A percentile compares a stretch with the other conserved stretches of the same genome.
Conservation (phyloP, 805 yeast species). For the Ogataea ganodermae region DNA sequence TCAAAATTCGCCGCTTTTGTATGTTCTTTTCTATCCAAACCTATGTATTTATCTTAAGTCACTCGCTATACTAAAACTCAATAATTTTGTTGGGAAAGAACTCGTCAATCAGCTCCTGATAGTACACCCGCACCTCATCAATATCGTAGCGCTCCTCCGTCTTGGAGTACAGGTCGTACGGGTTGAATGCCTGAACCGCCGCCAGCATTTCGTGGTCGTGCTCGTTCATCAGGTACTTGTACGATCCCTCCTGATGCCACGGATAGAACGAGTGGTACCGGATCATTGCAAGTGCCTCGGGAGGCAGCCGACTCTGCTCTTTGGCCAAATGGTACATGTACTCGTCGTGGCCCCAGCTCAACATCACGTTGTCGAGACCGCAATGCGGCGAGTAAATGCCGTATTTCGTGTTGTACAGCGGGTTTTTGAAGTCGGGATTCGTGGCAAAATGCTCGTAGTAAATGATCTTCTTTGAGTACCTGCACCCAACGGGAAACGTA, state of each 20-base stretch:
- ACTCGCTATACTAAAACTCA: conserved; percentile 45
- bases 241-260: conserved; percentile 73
- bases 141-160: conserved; percentile 49
- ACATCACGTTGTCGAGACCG: conserved; percentile 69
- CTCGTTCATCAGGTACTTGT: conserved; percentile 62
- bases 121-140: conserved; percentile 56
- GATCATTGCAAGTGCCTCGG: conserved; percentile 71
- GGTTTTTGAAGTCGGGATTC: conserved; percentile 64
- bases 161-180: conserved; percentile 69
- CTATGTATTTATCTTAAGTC: not conserved
- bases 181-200: conserved; percentile 67
- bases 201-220: conserved; percentile 60
- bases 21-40: conserved; percentile 2
- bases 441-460: conserved; percentile 58
- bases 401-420: conserved; percentile 63
- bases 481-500: conserved; percentile 76
- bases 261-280: conserved; percentile 77
- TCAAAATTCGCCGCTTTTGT: conserved; percentile 1
- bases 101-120: conserved; percentile 64
- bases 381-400: conserved; percentile 67
- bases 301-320: conserved; percentile 61
- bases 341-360: conserved; percentile 81
- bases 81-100: conserved; percentile 58
- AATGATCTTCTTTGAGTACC: conserved; percentile 58
- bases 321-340: conserved; percentile 75